These are phyloP conservation scores for Mycena belliarum DNA, from an alignment of 768 basidiomycete species.

Conservation along the genomic window DNA sequence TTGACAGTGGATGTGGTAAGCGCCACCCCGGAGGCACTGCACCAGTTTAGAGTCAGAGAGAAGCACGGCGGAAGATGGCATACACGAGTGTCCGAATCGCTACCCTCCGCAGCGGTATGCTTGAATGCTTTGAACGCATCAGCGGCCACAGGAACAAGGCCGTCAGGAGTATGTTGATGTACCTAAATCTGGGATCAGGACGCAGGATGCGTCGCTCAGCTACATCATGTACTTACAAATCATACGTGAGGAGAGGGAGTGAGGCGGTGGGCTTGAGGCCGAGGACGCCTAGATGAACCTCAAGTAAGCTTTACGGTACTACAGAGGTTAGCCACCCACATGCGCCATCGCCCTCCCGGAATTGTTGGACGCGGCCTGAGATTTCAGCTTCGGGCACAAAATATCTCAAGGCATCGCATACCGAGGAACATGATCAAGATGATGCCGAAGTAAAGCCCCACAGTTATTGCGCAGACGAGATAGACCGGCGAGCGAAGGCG, in stretches of 20 bases:
- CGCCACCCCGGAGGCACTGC: conserved; percentile 46
- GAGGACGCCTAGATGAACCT: conserved; percentile 31
- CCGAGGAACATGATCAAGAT: conserved; percentile 41
- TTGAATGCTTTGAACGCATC: conserved; percentile 34
- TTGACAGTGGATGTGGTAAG: conserved; percentile 51
- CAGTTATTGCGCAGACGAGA: conserved; percentile 36
- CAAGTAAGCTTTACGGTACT: background rate
- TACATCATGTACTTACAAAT: conserved; percentile 37
- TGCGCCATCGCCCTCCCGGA: conserved; percentile 33
- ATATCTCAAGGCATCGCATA: conserved; percentile 11
- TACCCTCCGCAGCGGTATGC: conserved; percentile 35
- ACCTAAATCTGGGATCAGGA: conserved; percentile 15
- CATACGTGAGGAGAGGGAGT: conserved; percentile 46
- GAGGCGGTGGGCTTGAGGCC: conserved; percentile 46
- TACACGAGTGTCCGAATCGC: conserved; percentile 46
- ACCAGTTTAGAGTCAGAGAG: background rate
- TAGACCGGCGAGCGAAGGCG: conserved; percentile 45
- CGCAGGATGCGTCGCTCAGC: background rate
- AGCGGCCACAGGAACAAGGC: conserved; percentile 51
- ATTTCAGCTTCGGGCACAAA: background rate
- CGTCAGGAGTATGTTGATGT: conserved; percentile 41
- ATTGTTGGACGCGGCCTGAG: conserved; percentile 38
- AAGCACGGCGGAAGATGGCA: conserved; percentile 12
- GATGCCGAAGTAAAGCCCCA: conserved; percentile 40
- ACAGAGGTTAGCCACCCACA: conserved; percentile 26